Base-by-base conservation (phyloP, 2,329 filamentous ascomycete genomes). In the Sarocladium kiliense region DNA sequence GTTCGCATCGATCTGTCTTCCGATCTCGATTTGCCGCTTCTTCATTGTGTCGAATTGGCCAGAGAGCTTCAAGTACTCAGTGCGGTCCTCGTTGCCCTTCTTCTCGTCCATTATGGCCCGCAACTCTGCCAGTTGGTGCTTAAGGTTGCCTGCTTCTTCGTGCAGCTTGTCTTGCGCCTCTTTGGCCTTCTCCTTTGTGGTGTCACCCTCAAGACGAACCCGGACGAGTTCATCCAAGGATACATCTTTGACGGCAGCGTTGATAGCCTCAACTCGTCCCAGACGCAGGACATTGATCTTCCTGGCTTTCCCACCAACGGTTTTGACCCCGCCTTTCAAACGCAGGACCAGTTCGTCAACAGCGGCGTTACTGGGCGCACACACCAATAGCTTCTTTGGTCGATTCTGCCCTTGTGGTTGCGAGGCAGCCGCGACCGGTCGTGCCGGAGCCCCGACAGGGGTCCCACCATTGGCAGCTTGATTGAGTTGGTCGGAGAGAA, bases 291-390 rank as follows among this genome's bases (percentile, higher is more conserved):
- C 89, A 49, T 90, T 91, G 65, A 97, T 81, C 60, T 89, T 88
- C 61, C 89, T 86, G 12, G 77, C 76, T 26, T 84, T 79, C 1
- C 94, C 93, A 42, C 80, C 82, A 57, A 82, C 78, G 1, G 90
- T 92, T 65, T 86, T 93, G 54, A 99, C 81, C 3, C 94, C 94
- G 54, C 84, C 77, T 71, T 96, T 97, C 65, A 99, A 81, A 74
- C 94, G 87, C 69, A 97, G 85, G 18, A 99, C 94, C 59, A 99
- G 70, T 69, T 99, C 94, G 68, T 99, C 94, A 5, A 99, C 94
- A 30, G 94, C 94, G 6, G 94, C 94, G 70, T 99, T 99, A 78
- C 92, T 97, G 14, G 94, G 94, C n/a, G 94, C 94, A 66, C 94
- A 99, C 23, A 99, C 90, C 25, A 99, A 80, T 25, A 99, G 78